Evolutionary conservation across 371 early-diverging fungal genomes (phyloP).

Genomic region (Actinomucor elegans): DNA sequence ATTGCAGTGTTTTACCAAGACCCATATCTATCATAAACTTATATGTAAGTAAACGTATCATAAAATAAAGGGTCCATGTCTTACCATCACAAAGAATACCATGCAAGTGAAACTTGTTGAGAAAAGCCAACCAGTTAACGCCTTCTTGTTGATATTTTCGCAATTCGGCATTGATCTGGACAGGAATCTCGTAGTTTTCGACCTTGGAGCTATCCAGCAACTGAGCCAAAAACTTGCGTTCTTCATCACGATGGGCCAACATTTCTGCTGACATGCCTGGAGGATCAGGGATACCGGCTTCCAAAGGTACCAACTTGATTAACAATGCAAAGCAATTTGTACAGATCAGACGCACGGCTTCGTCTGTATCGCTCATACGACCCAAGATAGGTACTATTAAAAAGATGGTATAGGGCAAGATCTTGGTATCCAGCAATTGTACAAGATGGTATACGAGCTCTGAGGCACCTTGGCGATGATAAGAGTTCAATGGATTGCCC

Average conservation of each 20-base stretch:
- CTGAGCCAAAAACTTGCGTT: constrained; percentile 90
- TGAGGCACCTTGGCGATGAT: constrained; percentile 86
- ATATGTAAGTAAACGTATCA: background rate
- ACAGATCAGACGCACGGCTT: constrained; percentile 81
- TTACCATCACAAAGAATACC: constrained; percentile 97
- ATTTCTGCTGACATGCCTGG: constrained; percentile 82
- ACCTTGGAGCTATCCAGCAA: constrained; percentile 87
- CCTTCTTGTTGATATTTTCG: constrained; percentile 97
- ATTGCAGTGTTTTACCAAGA: constrained; percentile 97
- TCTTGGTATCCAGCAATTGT: constrained; percentile 67
- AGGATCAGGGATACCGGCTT: constrained; percentile 89
- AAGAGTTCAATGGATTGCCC: constrained; percentile 67
- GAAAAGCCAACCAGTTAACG: constrained; percentile 97
- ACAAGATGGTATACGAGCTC: constrained; percentile 74
- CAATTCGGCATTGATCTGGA: constrained; percentile 89
- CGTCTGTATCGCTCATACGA: constrained; percentile 96
- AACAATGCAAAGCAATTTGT: constrained; percentile 94
- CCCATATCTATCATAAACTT: constrained; percentile 84
- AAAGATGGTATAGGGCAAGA: constrained; percentile 94
- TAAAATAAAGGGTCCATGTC: no score
- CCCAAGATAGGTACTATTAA: constrained; percentile 95
- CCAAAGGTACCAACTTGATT: constrained; percentile 92
- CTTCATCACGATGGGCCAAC: constrained; percentile 76
- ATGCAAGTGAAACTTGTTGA: constrained; percentile 93
- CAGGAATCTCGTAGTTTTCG: constrained; percentile 85